These are phyloP conservation scores for Dictyostelium brefeldianum DNA, from an alignment of 78 protist genomes.

Conservation along the genomic window DNA sequence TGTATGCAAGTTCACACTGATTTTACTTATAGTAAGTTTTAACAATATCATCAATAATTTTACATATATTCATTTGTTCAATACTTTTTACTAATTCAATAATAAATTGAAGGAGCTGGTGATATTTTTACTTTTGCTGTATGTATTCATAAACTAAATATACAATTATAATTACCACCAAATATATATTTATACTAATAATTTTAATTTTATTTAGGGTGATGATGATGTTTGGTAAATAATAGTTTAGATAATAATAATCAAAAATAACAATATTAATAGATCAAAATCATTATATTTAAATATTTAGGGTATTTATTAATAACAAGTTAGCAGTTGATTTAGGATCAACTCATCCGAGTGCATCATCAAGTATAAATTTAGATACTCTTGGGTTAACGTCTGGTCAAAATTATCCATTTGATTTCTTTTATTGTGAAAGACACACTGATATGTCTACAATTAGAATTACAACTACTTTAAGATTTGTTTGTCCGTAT, in stretches of 20 bases:
- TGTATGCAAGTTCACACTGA: conserved; percentile 12
- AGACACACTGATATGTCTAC: neutral
- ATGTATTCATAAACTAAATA: too few relatives aligned
- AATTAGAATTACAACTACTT: neutral
- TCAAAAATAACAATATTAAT: too few relatives aligned
- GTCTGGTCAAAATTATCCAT: neutral
- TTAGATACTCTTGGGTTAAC: neutral
- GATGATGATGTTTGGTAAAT: conserved; percentile 49
- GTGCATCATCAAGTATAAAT: neutral
- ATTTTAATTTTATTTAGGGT: conserved; percentile 30
- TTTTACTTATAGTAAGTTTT: neutral
- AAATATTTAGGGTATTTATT: conserved; percentile 29
- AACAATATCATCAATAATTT: too few relatives aligned
- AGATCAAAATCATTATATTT: too few relatives aligned
- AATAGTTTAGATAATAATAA: too few relatives aligned
- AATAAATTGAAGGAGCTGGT: too few relatives aligned
- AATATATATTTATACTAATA: neutral
- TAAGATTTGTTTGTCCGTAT: conserved; percentile 16
- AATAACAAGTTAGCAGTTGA: conserved; percentile 51
- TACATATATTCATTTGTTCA: too few relatives aligned
- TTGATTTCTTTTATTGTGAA: conserved; percentile 74
- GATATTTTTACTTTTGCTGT: neutral
- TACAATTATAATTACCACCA: too few relatives aligned
- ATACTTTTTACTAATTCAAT: too few relatives aligned
- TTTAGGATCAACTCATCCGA: conserved; percentile 43